A percentile compares a stretch with the other conserved stretches of the same genome.
These are phyloP conservation scores for Durio zibethinus DNA, from an alignment of 345 rosid genomes.

Conservation along the genomic window DNA sequence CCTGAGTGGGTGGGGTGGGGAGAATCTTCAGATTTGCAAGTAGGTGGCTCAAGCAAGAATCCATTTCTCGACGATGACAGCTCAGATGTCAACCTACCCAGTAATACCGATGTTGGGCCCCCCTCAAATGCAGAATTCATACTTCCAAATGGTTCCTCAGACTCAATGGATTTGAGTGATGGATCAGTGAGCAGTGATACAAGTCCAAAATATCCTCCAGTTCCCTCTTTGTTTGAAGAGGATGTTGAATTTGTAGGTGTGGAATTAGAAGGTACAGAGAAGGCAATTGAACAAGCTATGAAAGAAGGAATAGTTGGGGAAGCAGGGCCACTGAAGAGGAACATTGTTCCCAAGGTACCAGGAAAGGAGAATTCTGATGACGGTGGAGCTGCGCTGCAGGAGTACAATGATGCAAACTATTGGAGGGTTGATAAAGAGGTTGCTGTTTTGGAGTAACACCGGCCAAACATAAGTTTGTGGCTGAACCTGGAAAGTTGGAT, in stretches of 20 bases:
- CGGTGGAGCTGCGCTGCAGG: conserved; percentile 56
- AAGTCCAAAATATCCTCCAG: conserved; percentile 38
- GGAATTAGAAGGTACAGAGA: conserved; percentile 82
- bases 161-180: conserved; percentile 38
- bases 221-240: conserved; percentile 76
- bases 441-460: conserved; percentile 61
- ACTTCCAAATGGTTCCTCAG: conserved; percentile 55
- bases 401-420: conserved; percentile 86
- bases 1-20: conserved; percentile 96
- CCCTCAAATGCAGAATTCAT: conserved; percentile 35
- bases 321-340: conserved; percentile 83
- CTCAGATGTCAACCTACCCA: conserved; percentile 34
- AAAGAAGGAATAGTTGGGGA: conserved; percentile 95
- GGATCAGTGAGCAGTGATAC: conserved; percentile 35
- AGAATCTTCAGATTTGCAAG: conserved; percentile 55
- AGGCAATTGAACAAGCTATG: conserved; percentile 89
- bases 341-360: conserved; percentile 37
- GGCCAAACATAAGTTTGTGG: conserved; percentile 1
- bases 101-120: conserved; percentile 32
- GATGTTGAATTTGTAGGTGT: conserved; percentile 96
- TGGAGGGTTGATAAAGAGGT: conserved; percentile 97
- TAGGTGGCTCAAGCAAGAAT: conserved; percentile 56
- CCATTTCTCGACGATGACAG: conserved; percentile 58
- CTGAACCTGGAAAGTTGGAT: conserved; percentile 19
- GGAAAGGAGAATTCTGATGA: conserved; percentile 58